Evolutionary conservation across 768 basidiomycete species (phyloP), one percentile per base, ranked within the genome.

Genomic region (Sarcomyxa edulis): DNA sequence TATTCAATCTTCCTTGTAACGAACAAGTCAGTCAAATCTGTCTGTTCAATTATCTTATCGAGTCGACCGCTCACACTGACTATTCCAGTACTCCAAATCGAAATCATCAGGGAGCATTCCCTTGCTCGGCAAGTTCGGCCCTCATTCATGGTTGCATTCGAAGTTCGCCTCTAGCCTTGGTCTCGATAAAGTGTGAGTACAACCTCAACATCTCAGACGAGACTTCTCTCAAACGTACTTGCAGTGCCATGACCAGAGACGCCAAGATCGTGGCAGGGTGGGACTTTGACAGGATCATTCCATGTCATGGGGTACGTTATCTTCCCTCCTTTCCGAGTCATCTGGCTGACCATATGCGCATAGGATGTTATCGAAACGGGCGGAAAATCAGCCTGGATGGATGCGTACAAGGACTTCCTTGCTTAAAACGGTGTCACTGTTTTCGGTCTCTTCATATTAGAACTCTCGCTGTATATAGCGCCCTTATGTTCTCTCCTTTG

Each of bases 1-100:
- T 94, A 3, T 76, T 90, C 65, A 93, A 93, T 61, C 64, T 94
- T 9, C 88, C 90, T 1, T 65, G 76, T 4, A 79, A 56, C 2
- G 90, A 94, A 58, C 89, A 92, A 62, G 79, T 78, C 40, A 27
- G 51, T 41, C 1, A n/a, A n/a, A 6, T 44, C 16, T 22, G 16
- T 8, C 7, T 15, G 21, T 26, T 35, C 31, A n/a, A 28, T 41
- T 10, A 10, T n/a, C 19, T n/a, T 24, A 2, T 30, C 26, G 7
- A 14, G 21, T 41, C 23, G 23, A 3, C 34, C 42, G 15, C 36
- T 32, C 31, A 32, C 15, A 23, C 11, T 31, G 16, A 16, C 33
- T 2, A 28, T 34, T 28, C 2, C 29, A 71, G 65, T 71, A 70
- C 43, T 68, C 68, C 7, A 70, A 68, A 43, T 51, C 61, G 2